Conservation (phyloP, 1,139 yeast genomes). For the Debaryomycetaceae sp. region DNA sequence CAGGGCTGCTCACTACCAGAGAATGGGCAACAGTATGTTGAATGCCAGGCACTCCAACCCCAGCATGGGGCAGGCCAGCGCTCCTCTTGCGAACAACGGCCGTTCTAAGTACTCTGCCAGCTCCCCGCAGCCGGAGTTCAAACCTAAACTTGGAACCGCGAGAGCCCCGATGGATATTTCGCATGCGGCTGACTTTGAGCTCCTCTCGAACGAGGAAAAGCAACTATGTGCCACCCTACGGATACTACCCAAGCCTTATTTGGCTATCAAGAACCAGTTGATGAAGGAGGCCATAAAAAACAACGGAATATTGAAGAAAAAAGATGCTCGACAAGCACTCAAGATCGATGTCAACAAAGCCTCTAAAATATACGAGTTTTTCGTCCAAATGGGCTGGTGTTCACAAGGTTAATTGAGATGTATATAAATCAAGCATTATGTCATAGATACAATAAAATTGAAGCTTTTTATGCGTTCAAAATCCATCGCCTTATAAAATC, state of each 20-base stretch:
- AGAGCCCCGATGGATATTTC: slow-evolving; percentile 71
- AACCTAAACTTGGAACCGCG: slow-evolving; percentile 32
- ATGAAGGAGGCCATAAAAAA: slow-evolving; percentile 84
- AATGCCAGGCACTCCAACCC: slow-evolving; percentile 24
- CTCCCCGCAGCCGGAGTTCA: slow-evolving; percentile 40
- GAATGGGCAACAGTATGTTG: slow-evolving; percentile 49
- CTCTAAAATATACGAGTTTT: slow-evolving; percentile 84
- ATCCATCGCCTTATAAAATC: no score
- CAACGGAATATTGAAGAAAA: slow-evolving; percentile 79
- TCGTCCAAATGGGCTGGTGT: slow-evolving; percentile 88
- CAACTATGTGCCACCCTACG: slow-evolving; percentile 78
- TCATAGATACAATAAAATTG: background rate
- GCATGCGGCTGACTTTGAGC: slow-evolving; percentile 77
- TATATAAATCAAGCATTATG: background rate
- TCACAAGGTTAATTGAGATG: slow-evolving; percentile 31
- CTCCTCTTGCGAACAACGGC: slow-evolving; percentile 10
- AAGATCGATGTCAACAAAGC: slow-evolving; percentile 87
- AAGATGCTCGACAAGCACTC: slow-evolving; percentile 75
- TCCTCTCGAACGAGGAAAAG: slow-evolving; percentile 82
- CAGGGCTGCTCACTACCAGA: slow-evolving; percentile 55
- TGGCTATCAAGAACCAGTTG: slow-evolving; percentile 88
- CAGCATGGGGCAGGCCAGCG: slow-evolving; percentile 1
- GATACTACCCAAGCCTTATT: slow-evolving; percentile 86
- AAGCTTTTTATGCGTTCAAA: no score
- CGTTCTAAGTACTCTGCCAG: slow-evolving; percentile 19